These are phyloP conservation scores for Austroboletus novae-zelandiae DNA, from an alignment of 1,284 basidiomycete species.

Conservation along the genomic window DNA sequence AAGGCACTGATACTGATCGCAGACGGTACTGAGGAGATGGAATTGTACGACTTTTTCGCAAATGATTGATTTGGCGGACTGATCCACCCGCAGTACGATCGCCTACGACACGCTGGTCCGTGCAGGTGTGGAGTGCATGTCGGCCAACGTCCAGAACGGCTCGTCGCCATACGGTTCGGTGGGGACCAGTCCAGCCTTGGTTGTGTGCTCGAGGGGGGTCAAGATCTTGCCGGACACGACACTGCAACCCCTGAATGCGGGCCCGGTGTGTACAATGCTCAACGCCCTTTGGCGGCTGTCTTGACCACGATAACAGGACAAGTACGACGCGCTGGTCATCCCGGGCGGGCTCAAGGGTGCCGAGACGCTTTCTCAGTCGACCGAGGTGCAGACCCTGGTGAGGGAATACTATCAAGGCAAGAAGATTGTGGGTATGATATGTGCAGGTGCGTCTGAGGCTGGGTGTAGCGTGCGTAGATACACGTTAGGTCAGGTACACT, in stretches of 20 bases:
- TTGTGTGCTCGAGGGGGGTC: conserved; percentile 71
- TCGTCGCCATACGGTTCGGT: conserved; percentile 27
- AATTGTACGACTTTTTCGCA: conserved; percentile 54
- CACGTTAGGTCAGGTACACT: conserved; percentile 51
- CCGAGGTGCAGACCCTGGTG: conserved; percentile 64
- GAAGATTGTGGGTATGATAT: conserved; percentile 80
- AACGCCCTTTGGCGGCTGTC: background rate
- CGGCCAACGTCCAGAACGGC: conserved; percentile 58
- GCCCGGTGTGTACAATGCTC: conserved; percentile 39
- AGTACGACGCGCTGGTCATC: conserved; percentile 69
- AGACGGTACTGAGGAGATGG: conserved; percentile 90
- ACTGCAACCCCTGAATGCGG: conserved; percentile 44
- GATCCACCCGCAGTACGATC: conserved; percentile 54
- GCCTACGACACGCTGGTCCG: conserved; percentile 79
- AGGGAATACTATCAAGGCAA: conserved; percentile 55
- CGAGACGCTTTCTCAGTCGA: conserved; percentile 62
- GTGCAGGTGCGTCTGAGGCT: conserved; percentile 55
- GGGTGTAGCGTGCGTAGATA: background rate
- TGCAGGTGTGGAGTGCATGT: conserved; percentile 62
- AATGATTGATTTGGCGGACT: background rate
- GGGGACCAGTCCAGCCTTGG: conserved; percentile 41
- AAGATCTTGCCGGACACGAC: conserved; percentile 68
- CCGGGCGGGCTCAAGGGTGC: conserved; percentile 84
- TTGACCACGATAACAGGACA: conserved; percentile 39
- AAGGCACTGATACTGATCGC: conserved; percentile 74